These are phyloP conservation scores for Piedraia hortae DNA, from an alignment of 2,329 filamentous ascomycete genomes.

Conservation along the genomic window DNA sequence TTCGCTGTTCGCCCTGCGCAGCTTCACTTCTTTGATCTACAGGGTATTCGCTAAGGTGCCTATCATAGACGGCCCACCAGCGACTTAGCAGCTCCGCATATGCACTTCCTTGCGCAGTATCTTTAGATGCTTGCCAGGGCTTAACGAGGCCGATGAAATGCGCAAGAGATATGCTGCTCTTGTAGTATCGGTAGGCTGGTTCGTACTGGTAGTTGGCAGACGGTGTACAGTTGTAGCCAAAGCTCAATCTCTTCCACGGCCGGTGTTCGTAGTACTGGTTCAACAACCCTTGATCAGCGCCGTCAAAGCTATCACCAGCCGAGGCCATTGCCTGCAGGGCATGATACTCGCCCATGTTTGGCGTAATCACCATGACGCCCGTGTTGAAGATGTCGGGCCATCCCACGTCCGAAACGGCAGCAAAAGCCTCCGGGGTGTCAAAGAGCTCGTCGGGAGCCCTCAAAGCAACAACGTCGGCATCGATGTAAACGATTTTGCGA, in stretches of 20 bases:
- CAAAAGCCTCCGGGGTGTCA: slow-evolving; percentile 30
- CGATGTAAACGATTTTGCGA: slow-evolving; percentile 76
- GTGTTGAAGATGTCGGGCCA: slow-evolving; percentile 98
- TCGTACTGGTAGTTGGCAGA: slow-evolving; percentile 94
- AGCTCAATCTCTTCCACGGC: slow-evolving; percentile 62
- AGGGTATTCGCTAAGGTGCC: too few species aligned
- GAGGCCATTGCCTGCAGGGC: slow-evolving; percentile 62
- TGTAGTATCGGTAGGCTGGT: slow-evolving; percentile 79
- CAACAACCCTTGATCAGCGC: slow-evolving; percentile 79
- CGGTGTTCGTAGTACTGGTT: slow-evolving; percentile 74
- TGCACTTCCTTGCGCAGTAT: slow-evolving; percentile 26
- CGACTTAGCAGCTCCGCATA: slow-evolving; percentile 62
- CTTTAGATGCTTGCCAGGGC: slow-evolving; percentile 35
- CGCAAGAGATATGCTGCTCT: slow-evolving; percentile 64
- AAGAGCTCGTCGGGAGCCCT: slow-evolving; percentile 86
- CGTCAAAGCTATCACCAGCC: slow-evolving; percentile 78
- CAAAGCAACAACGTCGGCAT: slow-evolving; percentile 78
- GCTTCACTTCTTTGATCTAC: slow-evolving; percentile 18
- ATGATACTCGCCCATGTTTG: slow-evolving; percentile 68
- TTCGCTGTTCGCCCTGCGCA: slow-evolving; percentile 17
- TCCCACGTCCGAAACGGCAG: slow-evolving; percentile 73
- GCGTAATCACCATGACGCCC: slow-evolving; percentile 79
- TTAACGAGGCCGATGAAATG: slow-evolving; percentile 88
- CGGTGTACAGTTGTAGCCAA: slow-evolving; percentile 91
- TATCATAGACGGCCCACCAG: slow-evolving; percentile 91